Evolutionary conservation across 2,329 filamentous ascomycete genomes (phyloP), one percentile per base, ranked within the genome.

Genomic region (Neonectria neomacrospora): DNA sequence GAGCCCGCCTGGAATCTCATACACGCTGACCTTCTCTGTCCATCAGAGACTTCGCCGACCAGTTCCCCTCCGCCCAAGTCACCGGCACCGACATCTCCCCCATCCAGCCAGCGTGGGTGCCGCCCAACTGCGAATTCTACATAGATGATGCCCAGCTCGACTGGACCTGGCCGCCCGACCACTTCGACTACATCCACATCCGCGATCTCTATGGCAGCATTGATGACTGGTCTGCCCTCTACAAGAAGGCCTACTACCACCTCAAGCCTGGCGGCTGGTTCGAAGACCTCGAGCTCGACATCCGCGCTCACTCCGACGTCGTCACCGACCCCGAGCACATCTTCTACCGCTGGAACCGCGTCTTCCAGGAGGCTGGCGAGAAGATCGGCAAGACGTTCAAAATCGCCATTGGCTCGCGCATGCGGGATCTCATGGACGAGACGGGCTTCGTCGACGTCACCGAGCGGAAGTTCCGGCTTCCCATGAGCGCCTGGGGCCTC

Each of bases 141-240:
- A 54, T 62, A 32, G 60, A 62, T 11, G 60, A 62, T 20, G 60
- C 60, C 20, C 60, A 62, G 30, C 56, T 64, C 4, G 56, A 65
- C n/a, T 65, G 63, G 63, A 65, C 59, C 30, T 65, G 63, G 63
- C 54, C 63, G 5, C 8, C 45, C 34, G 30, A 65, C 22, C 54
- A 65, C 51, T 65, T 65, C n/a, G 63, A 65, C 47, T 65, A 63
- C 22, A 65, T 65, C 34, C 63, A 65, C 32, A 63, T 65, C 22
- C 63, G 63, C 1, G 63, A 65, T 8, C 63, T 65, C 32, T 65
- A 65, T 20, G 63, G 63, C 10, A 65, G 63, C 44, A 65, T 65
- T 12, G 47, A 56, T 9, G 55, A 63, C 26, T 65, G 63, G 63
- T 50, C 59, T 54, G 55, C 51, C 28, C 63, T 65, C n/a, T 65